Conservation (phyloP, 2,329 filamentous ascomycete genomes). For the Aspergillus intermedius region DNA sequence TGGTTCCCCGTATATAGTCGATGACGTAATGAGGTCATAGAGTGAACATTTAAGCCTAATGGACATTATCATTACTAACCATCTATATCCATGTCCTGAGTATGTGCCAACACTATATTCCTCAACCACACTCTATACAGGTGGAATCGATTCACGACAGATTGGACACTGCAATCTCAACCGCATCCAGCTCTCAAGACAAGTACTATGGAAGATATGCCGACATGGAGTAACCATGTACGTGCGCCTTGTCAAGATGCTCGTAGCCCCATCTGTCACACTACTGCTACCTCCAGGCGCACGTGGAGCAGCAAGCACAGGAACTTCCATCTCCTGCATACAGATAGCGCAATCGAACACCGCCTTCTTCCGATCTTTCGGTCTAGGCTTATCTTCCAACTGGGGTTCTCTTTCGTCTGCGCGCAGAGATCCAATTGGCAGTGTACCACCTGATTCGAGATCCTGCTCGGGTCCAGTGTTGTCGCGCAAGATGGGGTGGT, state of each 20-base stretch:
- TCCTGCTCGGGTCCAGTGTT: constrained; percentile 56
- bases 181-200: constrained; percentile 93
- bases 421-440: constrained; percentile 69
- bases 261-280: constrained; percentile 43
- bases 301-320: constrained; percentile 55
- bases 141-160: constrained; percentile 81
- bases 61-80: background rate
- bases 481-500: constrained; percentile 74
- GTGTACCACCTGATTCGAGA: constrained; percentile 61
- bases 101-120: background rate
- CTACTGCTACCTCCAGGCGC: constrained; percentile 44
- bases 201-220: constrained; percentile 89
- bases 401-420: constrained; percentile 35
- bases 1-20: background rate
- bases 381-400: constrained; percentile 37
- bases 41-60: background rate
- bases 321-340: constrained; percentile 83
- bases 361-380: constrained; percentile 48
- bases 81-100: no score
- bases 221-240: constrained; percentile 98
- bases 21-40: background rate
- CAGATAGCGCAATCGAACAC: constrained; percentile 92
- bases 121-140: constrained; percentile 50
- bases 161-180: constrained; percentile 91
- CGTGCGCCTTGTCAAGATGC: constrained; percentile 68